Evolutionary conservation across 2,329 filamentous ascomycete species (phyloP), one percentile per base, ranked within the genome.

Genomic region (Biscogniauxia marginata): DNA sequence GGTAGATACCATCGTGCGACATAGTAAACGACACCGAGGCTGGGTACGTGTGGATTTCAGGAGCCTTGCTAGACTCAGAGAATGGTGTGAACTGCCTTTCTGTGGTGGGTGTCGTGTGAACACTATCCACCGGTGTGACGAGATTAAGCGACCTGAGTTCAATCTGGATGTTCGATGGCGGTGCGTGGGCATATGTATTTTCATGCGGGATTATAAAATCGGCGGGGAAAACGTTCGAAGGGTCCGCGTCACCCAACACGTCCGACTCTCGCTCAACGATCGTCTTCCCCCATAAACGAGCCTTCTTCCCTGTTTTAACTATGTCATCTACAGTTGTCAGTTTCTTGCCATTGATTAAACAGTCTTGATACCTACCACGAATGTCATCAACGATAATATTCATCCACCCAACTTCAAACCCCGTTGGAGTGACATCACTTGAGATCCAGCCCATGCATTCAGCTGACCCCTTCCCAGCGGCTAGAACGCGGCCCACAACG

Each of bases 361-460:
- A 46, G 3, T 18, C 22, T 45, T 16, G 24, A 24, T 46, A 59
- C 58, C 20, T 73, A 82, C 82, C 81, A 44, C 74, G 70, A 22
- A 83, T 75, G 51, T 82, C 76, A 51, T 84, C 78, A 13, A 79
- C 79, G 20, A 83, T 79, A 48, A 87, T 77, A 55, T 84, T 80
- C 18, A 86, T 70, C 83, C 84, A 87, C 8, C 84, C 83, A 48
- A 85, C 80, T 6, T 71, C 72, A 16, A 80, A 64, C 0, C 77
- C 80, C 11, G 75, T 68, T 0, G 85, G 85, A 1, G 79, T 65
- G 18, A 87, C 76, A 52, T 85, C 81, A 24, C 81, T 85, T 9
- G 84, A 86, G 52, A 89, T 77, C 86, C 86, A 87, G 51, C 85
- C 85, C 83, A 88, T 84, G 66, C 85, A 85, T 66, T 88, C 85